Base-by-base conservation (phyloP, 352 stramenopile species). In the Phytophthora idaei region DNA sequence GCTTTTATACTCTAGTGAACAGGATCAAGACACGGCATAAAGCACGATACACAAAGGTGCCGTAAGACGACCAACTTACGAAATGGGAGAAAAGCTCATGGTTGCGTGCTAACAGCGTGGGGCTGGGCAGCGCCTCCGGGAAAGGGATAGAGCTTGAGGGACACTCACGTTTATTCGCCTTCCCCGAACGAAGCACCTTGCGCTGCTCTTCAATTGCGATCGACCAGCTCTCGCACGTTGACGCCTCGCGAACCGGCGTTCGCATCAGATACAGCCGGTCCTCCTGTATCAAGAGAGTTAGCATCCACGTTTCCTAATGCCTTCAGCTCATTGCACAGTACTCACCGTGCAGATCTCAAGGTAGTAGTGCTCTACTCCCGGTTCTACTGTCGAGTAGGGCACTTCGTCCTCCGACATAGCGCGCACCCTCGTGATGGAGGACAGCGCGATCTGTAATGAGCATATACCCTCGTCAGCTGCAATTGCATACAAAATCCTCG, bases 151-250 rank as follows among this genome's bases (percentile, higher is more conserved):
- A 67, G 48, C 34, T 63, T 17, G 69, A 70, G 27, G 44, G 34
- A 32, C 57, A 85, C 77, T 87, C 80, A 83, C 71, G 77, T 77
- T 89, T 78, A 53, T 85, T 77, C 9, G 60, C 60, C 47, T 80
- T 76, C 57, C 88, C 77, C 9, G 73, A 76, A 7, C 73, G 75
- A 31, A 91, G 51, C 31, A 84, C 80, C 58, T 94, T 92, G 69
- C 87, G 85, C 69, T 94, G 87, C 65, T 93, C 81, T 56, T 93
- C 84, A 59, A 94, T 90, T 31, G 82, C 83, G 51, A 92, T 91
- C 8, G 85, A 92, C 87, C 87, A 94, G 75, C 82, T 92, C 64
- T 93, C 84, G 50, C 85, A 92, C 51, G 87, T 91, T 51, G 83
- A 91, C n/a, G 83, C 81, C 61, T 92, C 81, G 7, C 68, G 74